phyloP scores from a whole-genome alignment of 2,329 filamentous ascomycete species.

The Beauveria sp. region DNA sequence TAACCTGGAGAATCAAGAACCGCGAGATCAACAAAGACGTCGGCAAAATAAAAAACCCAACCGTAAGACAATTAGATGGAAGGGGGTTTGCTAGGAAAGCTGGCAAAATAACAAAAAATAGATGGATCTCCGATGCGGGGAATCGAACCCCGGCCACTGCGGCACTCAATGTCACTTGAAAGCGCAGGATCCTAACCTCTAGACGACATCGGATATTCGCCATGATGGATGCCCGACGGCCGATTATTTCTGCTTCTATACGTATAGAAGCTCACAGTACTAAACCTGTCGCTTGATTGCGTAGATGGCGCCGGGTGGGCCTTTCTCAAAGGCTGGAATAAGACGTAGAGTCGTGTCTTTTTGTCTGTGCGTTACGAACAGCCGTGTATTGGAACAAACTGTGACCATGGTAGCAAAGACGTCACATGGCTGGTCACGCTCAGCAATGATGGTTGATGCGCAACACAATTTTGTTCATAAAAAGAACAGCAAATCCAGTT shows the following conservation, averaged over 20 bases:
- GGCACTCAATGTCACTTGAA: neutral
- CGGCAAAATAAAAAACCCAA: neutral
- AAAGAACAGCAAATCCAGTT: neutral
- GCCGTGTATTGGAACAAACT: neutral
- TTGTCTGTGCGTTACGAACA: too few relatives aligned
- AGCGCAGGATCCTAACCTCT: neutral
- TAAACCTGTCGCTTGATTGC: neutral
- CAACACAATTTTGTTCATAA: neutral
- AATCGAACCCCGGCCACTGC: slow-evolving; percentile 10
- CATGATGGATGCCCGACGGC: neutral
- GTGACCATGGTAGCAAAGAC: neutral
- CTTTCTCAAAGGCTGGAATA: too few relatives aligned
- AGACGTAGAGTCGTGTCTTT: too few relatives aligned
- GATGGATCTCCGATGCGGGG: slow-evolving; percentile 8
- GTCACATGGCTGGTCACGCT: neutral
- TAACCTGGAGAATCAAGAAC: too few relatives aligned
- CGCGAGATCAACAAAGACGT: too few relatives aligned
- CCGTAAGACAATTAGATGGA: neutral
- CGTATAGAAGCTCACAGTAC: neutral
- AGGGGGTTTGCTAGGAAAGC: neutral
- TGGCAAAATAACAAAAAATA: neutral
- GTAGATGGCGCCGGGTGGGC: neutral
- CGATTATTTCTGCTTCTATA: neutral
- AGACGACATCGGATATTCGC: neutral
- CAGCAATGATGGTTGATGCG: neutral